Percentiles rank a stretch among this genome's conserved stretches.
Evolutionary conservation across 2,329 filamentous ascomycete genomes (phyloP).

Genomic region (Pseudopithomyces chartarum): DNA sequence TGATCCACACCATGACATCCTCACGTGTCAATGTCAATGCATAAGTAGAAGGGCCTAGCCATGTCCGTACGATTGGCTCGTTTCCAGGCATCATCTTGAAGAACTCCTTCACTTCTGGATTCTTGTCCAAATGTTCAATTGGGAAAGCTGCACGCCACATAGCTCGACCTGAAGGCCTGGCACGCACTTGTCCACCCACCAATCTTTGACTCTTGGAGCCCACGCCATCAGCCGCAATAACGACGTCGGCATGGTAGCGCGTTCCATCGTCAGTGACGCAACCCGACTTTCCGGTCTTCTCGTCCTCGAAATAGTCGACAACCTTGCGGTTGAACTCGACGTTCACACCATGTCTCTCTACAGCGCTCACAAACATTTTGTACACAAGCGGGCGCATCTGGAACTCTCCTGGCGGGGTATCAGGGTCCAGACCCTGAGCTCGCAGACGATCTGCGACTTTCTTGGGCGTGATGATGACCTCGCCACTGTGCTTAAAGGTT

Average conservation of each 20-base stretch:
- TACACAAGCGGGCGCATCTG: slow-evolving; percentile 63
- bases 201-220: slow-evolving; percentile 53
- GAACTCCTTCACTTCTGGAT: slow-evolving; percentile 53
- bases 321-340: slow-evolving; percentile 50
- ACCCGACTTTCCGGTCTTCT: slow-evolving; percentile 41
- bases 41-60: slow-evolving; percentile 51
- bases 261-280: slow-evolving; percentile 47
- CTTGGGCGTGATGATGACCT: slow-evolving; percentile 54
- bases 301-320: slow-evolving; percentile 53
- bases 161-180: slow-evolving; percentile 44
- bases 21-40: slow-evolving; percentile 52
- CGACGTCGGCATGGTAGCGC: slow-evolving; percentile 48
- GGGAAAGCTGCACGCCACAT: slow-evolving; percentile 51
- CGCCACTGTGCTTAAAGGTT: slow-evolving; percentile 60
- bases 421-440: slow-evolving; percentile 50
- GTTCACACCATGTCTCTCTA: slow-evolving; percentile 51
- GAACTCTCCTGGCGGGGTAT: slow-evolving; percentile 59
- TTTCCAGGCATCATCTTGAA: slow-evolving; percentile 50
- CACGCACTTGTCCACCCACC: slow-evolving; percentile 51
- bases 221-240: slow-evolving; percentile 49
- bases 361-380: slow-evolving; percentile 59
- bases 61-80: slow-evolving; percentile 53
- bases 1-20: slow-evolving; percentile 57
- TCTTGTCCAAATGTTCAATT: slow-evolving; percentile 50
- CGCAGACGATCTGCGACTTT: slow-evolving; percentile 58